Percentiles rank a stretch among this genome's conserved stretches.
These are phyloP conservation scores for Penicillium concentricum DNA, from an alignment of 2,329 filamentous ascomycete genomes.

Conservation along the genomic window DNA sequence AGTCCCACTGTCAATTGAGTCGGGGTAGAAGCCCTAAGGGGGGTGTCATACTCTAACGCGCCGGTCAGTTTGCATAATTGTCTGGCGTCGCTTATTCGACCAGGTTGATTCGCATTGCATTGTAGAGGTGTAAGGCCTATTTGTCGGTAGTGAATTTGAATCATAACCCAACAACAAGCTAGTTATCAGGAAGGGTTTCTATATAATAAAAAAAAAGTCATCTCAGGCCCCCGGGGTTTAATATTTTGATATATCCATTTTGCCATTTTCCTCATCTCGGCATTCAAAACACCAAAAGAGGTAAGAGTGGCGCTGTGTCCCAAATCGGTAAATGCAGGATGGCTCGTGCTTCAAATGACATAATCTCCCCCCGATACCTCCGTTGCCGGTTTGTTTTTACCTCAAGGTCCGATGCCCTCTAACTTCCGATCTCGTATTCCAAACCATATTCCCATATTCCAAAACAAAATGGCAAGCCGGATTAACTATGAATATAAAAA, in stretches of 20 bases:
- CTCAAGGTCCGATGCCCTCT: too few relatives aligned
- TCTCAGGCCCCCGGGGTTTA: not conserved
- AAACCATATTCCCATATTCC: not conserved
- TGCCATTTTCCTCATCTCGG: not conserved
- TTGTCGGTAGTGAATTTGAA: not conserved
- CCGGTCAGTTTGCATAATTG: conserved; percentile 4
- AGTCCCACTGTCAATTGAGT: not conserved
- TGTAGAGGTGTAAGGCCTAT: not conserved
- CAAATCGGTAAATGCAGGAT: conserved; percentile 12
- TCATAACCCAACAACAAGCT: not conserved
- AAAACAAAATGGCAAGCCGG: not conserved
- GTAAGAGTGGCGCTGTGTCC: conserved; percentile 5
- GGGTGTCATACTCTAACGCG: conserved; percentile 4
- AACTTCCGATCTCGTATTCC: too few relatives aligned
- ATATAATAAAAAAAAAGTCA: not conserved
- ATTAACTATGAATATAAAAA: not conserved
- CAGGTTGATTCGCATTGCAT: not conserved
- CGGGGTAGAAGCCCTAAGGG: not conserved
- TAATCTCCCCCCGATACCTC: not conserved
- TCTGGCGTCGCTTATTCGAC: conserved; percentile 5
- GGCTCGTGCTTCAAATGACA: conserved; percentile 11
- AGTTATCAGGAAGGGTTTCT: not conserved
- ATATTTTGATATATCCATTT: not conserved
- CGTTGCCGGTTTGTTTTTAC: too few relatives aligned
- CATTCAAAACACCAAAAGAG: not conserved